phyloP scores from a whole-genome alignment of 805 yeast genomes.

The Hanseniaspora hatyaiensis region DNA sequence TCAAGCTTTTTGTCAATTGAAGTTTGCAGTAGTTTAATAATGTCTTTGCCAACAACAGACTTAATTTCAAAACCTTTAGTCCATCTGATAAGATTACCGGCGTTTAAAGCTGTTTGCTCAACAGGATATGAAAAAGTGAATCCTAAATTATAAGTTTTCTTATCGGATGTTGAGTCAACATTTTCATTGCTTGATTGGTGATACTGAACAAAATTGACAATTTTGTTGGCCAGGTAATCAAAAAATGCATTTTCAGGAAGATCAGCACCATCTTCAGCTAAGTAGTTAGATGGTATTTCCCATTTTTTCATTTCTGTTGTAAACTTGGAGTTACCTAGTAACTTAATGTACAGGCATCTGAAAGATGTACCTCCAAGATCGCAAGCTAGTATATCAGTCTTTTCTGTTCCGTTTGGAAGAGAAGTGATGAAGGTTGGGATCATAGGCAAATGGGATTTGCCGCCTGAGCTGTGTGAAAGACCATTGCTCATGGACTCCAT shows the following conservation, averaged over 20 bases:
- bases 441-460: conserved; percentile 57
- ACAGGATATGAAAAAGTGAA: conserved; percentile 94
- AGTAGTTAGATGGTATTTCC: conserved; percentile 65
- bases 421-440: conserved; percentile 82
- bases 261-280: conserved; percentile 43
- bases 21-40: conserved; percentile 58
- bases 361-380: conserved; percentile 95
- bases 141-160: conserved; percentile 53
- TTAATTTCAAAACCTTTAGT: conserved; percentile 85
- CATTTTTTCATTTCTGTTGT: conserved; percentile 62
- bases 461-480: conserved; percentile 33
- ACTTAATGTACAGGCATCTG: conserved; percentile 77
- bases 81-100: conserved; percentile 85
- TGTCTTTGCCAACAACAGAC: conserved; percentile 77
- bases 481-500: conserved; percentile 53
- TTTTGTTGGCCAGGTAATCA: conserved; percentile 59
- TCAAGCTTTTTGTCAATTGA: conserved; percentile 42
- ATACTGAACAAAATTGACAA: conserved; percentile 50
- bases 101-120: conserved; percentile 64
- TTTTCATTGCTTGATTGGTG: conserved; percentile 42
- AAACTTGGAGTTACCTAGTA: conserved; percentile 72
- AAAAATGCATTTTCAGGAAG: conserved; percentile 49
- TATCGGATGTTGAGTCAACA: conserved; percentile 23
- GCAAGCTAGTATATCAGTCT: conserved; percentile 75
- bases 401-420: conserved; percentile 76